A percentile compares a stretch with the other conserved stretches of the same genome.
Evolutionary conservation across 108 stramenopile species (phyloP).

Genomic region (Seminavis robusta): DNA sequence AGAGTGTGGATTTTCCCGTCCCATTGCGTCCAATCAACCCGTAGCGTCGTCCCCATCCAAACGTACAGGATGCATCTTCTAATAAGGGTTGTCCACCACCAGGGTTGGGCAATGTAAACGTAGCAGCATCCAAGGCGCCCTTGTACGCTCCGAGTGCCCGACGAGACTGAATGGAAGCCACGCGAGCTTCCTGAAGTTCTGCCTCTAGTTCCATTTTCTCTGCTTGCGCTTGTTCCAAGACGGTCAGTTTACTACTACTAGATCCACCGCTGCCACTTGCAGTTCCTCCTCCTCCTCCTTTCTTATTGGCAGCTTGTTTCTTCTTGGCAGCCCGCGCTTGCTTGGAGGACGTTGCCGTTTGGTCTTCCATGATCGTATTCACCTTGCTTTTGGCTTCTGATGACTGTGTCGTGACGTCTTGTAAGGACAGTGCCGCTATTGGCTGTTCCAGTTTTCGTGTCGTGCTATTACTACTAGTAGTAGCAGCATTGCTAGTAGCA

Average conservation of each 20-base stretch:
- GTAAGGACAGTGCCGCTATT: too few species aligned
- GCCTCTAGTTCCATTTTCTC: constrained; percentile 11
- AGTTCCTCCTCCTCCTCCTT: too few species aligned
- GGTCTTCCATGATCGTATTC: too few species aligned
- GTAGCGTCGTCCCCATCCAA: constrained; percentile 69
- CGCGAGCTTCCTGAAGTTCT: constrained; percentile 10
- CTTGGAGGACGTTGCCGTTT: too few species aligned
- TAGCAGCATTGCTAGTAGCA: neutral
- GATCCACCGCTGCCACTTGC: too few species aligned
- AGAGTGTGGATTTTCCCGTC: constrained; percentile 84
- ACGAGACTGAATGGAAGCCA: constrained; percentile 14
- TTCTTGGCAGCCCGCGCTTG: too few species aligned
- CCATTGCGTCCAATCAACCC: constrained; percentile 90
- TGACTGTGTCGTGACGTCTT: too few species aligned
- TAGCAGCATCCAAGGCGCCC: constrained; percentile 17
- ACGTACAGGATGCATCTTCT: constrained; percentile 60
- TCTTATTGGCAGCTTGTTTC: too few species aligned
- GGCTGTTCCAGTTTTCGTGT: neutral
- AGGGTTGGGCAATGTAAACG: constrained; percentile 38
- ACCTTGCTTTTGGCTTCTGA: too few species aligned
- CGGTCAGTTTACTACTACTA: constrained; percentile 5
- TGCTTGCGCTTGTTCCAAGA: constrained; percentile 6
- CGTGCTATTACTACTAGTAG: constrained; percentile 2
- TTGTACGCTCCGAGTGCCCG: constrained; percentile 15
- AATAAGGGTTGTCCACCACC: constrained; percentile 65